Evolutionary conservation across 2,329 filamentous ascomycete genomes (phyloP).

Genomic region (Paecilomyces formosus): DNA sequence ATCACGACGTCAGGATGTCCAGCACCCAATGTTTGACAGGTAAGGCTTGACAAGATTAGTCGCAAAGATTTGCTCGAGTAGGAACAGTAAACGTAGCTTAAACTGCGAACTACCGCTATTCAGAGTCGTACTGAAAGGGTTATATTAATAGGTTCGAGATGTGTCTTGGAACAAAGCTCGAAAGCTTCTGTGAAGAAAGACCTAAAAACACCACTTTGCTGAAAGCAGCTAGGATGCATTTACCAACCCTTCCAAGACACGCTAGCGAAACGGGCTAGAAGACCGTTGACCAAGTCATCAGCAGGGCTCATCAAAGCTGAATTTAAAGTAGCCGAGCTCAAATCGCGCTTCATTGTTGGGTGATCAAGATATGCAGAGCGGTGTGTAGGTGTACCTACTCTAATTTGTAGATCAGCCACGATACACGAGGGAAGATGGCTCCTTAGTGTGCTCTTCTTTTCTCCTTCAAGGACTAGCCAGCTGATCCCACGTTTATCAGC

Average conservation of each 20-base stretch:
- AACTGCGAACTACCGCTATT: background rate
- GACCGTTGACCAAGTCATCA: background rate
- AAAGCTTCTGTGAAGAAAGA: background rate
- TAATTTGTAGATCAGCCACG: background rate
- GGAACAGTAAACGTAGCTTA: background rate
- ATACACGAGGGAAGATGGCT: background rate
- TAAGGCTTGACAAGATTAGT: background rate
- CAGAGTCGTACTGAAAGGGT: background rate
- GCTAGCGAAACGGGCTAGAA: background rate
- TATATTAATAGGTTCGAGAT: background rate
- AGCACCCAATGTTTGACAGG: background rate
- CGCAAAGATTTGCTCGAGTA: background rate
- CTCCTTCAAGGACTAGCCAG: background rate
- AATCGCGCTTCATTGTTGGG: background rate
- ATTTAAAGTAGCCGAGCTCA: background rate
- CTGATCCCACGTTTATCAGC: background rate
- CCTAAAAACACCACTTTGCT: background rate
- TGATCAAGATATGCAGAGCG: background rate
- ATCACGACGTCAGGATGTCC: background rate
- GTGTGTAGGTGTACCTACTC: background rate
- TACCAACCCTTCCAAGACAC: background rate
- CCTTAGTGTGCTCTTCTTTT: background rate
- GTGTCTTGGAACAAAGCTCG: background rate
- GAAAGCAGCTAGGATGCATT: background rate
- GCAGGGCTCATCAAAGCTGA: background rate